These are phyloP conservation scores for Vitis rotundifolia DNA, from an alignment of 164 flowering plant genomes.

Conservation along the genomic window DNA sequence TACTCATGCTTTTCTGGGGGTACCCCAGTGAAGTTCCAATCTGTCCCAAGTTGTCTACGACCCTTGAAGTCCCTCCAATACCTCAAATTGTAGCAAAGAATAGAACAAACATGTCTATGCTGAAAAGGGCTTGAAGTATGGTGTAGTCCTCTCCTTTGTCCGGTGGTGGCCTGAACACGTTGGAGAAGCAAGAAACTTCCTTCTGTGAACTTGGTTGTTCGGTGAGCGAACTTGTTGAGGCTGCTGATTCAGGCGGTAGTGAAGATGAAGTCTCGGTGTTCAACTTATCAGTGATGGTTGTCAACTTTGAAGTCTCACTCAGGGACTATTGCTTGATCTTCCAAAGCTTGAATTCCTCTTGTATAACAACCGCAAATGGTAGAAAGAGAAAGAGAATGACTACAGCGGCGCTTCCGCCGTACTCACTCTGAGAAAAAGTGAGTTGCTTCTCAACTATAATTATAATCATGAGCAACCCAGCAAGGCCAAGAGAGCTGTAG, in stretches of 20 bases:
- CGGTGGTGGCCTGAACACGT: conserved; percentile 30
- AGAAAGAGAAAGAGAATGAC: conserved; percentile 28
- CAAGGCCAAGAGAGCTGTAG: conserved; percentile 24
- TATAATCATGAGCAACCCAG: conserved; percentile 28
- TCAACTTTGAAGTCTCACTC: conserved; percentile 11
- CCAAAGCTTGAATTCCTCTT: conserved; percentile 26
- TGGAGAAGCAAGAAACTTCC: conserved; percentile 25
- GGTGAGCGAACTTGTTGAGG: neutral
- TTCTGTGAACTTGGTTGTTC: neutral
- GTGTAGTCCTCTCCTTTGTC: conserved; percentile 41
- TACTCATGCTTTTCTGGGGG: conserved; percentile 34
- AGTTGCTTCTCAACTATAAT: conserved; percentile 16
- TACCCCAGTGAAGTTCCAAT: conserved; percentile 44
- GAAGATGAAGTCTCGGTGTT: neutral
- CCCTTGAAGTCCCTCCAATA: conserved; percentile 37
- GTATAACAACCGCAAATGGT: conserved; percentile 25
- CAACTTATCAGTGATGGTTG: conserved; percentile 16
- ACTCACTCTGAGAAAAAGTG: conserved; percentile 13
- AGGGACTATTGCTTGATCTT: conserved; percentile 1
- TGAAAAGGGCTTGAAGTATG: conserved; percentile 41
- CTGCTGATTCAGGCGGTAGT: too few species aligned
- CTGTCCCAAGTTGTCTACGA: conserved; percentile 45
- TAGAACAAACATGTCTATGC: conserved; percentile 36
- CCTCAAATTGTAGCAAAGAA: conserved; percentile 33
- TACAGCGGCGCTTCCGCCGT: conserved; percentile 18